Evolutionary conservation across 306 rosid genomes (phyloP), one percentile per base, ranked within the genome.

Genomic region (Lathyrus oleraceus): DNA sequence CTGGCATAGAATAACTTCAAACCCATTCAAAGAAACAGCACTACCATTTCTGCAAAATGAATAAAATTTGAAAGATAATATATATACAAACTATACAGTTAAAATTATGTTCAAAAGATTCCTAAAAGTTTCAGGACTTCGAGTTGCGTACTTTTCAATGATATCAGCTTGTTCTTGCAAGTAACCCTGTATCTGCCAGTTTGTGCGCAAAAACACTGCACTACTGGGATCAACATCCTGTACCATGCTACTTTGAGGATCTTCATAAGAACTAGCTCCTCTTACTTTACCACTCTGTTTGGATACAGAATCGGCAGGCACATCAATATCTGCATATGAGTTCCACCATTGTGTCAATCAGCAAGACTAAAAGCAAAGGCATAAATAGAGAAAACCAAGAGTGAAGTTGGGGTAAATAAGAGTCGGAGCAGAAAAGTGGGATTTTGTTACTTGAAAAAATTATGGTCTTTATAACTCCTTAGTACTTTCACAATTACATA

Each of bases 181-280:
- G 86, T 85, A 93, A 35, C 98, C 97, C 83, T 93, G 96, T 48
- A 90, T 80, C 87, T 93, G 98, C 94, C 90, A 87, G 80, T 88
- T 88, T 79, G 98, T 87, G 32, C 90, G 85, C 53, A 93, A 81
- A 74, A 87, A 93, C 68, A 78, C 72, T 3, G 86, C 90, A 83
- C 86, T 71, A 61, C 65, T 80, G 44, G 86, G 70, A 73, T 87
- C 91, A 73, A 56, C 75, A 71, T 87, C 89, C 28, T 69, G 80
- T 61, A 68, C 74, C 68, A 81, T 76, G 79, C 76, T 78, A 65
- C 80, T 78, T 28, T 81, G 71, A 61, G 88, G 68, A 21, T 84
- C 83, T 72, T 77, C 82, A 85, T 84, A 90, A 8, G 86, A 79
- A 84, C 73, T 73, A 59, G 73, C 69, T 78, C 80, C 87, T 81